Base-by-base conservation (phyloP, 2,329 filamentous ascomycete species). In the Colletotrichum sp. region DNA sequence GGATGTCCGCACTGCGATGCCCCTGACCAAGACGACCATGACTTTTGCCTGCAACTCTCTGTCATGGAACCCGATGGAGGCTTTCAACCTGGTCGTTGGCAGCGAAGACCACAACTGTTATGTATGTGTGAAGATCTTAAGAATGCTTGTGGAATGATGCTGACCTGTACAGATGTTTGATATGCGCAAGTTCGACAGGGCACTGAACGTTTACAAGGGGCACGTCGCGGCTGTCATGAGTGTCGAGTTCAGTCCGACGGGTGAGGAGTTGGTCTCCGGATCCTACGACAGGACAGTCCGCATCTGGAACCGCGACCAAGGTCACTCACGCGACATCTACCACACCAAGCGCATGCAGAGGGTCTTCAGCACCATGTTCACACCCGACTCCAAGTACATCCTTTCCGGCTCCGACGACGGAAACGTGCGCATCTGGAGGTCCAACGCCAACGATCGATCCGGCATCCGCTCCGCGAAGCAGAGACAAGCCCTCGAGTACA, bases 311-410 rank as follows among this genome's bases (percentile, higher is more conserved):
- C 91, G 94, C 72, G 91, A 93, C 78, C 88, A 93, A 77, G 96
- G 96, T 28, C 95, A 97, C 85, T 96, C 94, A 16, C 91, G 96
- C 80, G 97, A 99, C 82, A 93, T 98, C 65, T 99, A 99, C 86
- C 96, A 99, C 87, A 99, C 97, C 21, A 98, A 98, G 86, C 93
- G 97, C 78, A 98, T 98, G 96, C 96, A 99, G 87, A 92, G 96
- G 79, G 96, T 98, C 72, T 98, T 98, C 87, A 93, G 94, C 12
- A 93, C 93, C 64, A 92, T 91, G 77, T 99, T 94, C 90, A 97
- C 96, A 0, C 94, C 96, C 8, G 97, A 99, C 84, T 93, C 94
- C 79, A 95, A 95, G 80, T 99, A 98, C 83, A 87, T 99, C 26
- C 90, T 99, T 63, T 96, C 94, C 7, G 97, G 96, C 58, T 97